Base-by-base conservation (phyloP, 1,284 basidiomycete genomes). In the Cryptococcus jaspeensis region DNA sequence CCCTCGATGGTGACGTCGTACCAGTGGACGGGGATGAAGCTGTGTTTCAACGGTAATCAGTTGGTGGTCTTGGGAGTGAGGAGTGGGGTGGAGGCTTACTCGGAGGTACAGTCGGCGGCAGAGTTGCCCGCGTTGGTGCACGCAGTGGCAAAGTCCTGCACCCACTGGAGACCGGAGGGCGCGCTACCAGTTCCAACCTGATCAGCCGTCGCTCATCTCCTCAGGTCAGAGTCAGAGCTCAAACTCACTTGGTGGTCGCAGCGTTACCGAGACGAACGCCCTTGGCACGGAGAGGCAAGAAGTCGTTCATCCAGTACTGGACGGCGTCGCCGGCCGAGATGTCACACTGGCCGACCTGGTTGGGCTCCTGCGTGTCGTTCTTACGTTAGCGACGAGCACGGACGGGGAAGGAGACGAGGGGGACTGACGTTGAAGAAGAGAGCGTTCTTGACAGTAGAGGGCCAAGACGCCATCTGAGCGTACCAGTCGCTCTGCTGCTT, bases 251-350 rank as follows among this genome's bases (percentile, higher is more conserved):
- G 38, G 88, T 88, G 57, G 82, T 82, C 23, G 88, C 86, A 25
- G 90, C 88, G 28, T 84, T 81, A 61, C 85, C 76, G 39, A 88
- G 79, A 12, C 66, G 58, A 73, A 85, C 86, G 18, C 88, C 89
- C 58, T 73, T 70, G 16, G 63, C 35, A 53, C 79, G 75, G 61
- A 89, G 80, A 48, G 86, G 86, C 25, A 84, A 58, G 54, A 90
- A 81, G 74, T 87, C 81, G 58, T 83, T 53, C 67, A 79, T 79
- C 87, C 87, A 92, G 55, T 88, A 70, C 0, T 58, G 5, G 40
- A 81, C 83, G 51, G 79, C 87, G 11, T 78, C 66, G 3, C 64
- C 22, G 16, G 87, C 81, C 25, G 64, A 59, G 72, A 90, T 81
- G 79, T 87, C 82, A 60, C 87, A 81, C 75, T 91, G 86, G 16